Percentiles rank a stretch among this genome's conserved stretches.
These are phyloP conservation scores for Drosera spatulata DNA, from an alignment of 179 eudicot species.

Conservation along the genomic window DNA sequence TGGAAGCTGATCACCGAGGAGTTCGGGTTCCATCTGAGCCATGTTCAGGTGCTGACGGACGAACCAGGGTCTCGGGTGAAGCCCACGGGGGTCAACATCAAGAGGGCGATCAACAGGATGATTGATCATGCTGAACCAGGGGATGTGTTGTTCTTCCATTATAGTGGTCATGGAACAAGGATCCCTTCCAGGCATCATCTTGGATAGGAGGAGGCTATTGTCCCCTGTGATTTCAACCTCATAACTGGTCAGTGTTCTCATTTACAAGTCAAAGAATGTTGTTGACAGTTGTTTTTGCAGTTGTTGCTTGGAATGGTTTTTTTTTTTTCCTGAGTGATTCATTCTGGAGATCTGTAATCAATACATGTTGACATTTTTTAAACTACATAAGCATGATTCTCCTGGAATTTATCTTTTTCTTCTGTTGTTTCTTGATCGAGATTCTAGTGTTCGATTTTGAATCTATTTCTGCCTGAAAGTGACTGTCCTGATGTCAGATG, in stretches of 20 bases:
- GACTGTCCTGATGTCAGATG: slow-evolving; percentile 29
- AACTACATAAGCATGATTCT: too few relatives aligned
- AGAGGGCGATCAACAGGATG: slow-evolving; percentile 31
- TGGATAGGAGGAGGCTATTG: slow-evolving; percentile 60
- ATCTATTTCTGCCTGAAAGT: too few relatives aligned
- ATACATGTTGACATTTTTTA: too few relatives aligned
- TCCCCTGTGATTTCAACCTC: slow-evolving; percentile 72
- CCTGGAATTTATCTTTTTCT: too few relatives aligned
- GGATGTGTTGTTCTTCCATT: slow-evolving; percentile 74
- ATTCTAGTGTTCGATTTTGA: too few relatives aligned
- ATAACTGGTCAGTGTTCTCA: slow-evolving; percentile 11
- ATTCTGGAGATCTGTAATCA: too few relatives aligned
- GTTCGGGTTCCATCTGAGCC: slow-evolving; percentile 22
- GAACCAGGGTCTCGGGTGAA: slow-evolving; percentile 18
- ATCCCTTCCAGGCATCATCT: slow-evolving; percentile 22
- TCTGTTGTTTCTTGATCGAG: too few relatives aligned
- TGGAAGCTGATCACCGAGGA: slow-evolving; percentile 16
- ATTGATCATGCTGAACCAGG: slow-evolving; percentile 34
- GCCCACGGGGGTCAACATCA: slow-evolving; percentile 52
- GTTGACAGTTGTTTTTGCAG: too few relatives aligned
- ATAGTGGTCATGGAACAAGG: slow-evolving; percentile 71
- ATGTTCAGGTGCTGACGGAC: slow-evolving; percentile 37
- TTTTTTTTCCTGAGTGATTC: too few relatives aligned
- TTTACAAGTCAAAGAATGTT: too few relatives aligned
- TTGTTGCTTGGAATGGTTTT: too few relatives aligned